Evolutionary conservation across 1,284 basidiomycete genomes (phyloP).

Genomic region (Trichosporon ovoides): DNA sequence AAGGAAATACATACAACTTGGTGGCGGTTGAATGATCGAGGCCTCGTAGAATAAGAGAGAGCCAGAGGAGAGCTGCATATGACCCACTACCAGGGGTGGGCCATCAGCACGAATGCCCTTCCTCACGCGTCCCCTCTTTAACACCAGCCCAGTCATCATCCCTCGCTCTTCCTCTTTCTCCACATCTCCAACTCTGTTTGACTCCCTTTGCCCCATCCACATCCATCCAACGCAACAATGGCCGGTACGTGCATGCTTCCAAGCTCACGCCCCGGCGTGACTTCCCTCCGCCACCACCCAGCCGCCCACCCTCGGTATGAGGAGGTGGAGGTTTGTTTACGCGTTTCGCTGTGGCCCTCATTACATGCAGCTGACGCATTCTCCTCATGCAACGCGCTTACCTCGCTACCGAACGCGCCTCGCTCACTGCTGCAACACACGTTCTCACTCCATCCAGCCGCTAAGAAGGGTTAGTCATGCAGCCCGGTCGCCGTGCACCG

Average conservation of each 20-base stretch:
- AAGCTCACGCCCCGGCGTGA: not conserved
- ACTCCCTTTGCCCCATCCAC: not conserved
- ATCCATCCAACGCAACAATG: conserved; percentile 5
- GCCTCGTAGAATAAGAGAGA: no score
- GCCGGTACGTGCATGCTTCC: conserved; percentile 4
- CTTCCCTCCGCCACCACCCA: not conserved
- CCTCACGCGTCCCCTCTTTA: not conserved
- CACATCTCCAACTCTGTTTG: not conserved
- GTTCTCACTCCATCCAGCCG: not conserved
- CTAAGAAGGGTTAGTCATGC: conserved; percentile 5
- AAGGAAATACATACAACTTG: no score
- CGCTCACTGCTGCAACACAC: not conserved
- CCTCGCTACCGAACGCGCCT: not conserved
- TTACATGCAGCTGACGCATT: not conserved
- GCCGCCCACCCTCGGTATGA: not conserved
- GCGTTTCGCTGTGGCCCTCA: no score
- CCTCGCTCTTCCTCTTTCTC: not conserved
- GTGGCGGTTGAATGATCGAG: no score
- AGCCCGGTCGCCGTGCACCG: not conserved
- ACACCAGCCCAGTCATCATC: not conserved
- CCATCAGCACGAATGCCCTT: not conserved
- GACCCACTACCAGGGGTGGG: no score
- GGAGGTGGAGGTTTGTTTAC: conserved; percentile 3
- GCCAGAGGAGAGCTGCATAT: no score
- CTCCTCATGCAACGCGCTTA: not conserved